Evolutionary conservation across 805 yeast species (phyloP).

Genomic region (Nakazawaea sp.): DNA sequence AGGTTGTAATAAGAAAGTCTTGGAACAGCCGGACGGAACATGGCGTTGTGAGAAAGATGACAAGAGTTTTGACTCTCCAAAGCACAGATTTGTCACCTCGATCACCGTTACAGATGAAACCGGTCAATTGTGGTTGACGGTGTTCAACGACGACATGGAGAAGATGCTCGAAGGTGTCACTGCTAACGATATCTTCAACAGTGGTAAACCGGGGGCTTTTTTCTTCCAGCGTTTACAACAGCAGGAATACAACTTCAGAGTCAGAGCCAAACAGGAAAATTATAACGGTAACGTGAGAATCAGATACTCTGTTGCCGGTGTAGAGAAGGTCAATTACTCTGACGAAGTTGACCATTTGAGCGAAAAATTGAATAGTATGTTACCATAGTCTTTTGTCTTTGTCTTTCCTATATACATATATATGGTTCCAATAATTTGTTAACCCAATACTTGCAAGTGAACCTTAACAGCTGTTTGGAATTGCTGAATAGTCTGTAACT

Average conservation of each 20-base stretch:
- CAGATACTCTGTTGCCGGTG: constrained; percentile 59
- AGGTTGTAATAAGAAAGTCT: constrained; percentile 78
- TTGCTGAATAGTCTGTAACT: constrained; percentile 1
- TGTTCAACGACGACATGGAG: constrained; percentile 81
- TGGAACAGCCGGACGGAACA: constrained; percentile 62
- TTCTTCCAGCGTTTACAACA: constrained; percentile 48
- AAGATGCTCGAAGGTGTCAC: constrained; percentile 59
- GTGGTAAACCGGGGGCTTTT: constrained; percentile 23
- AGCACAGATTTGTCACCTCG: constrained; percentile 75
- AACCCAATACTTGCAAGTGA: constrained; percentile 60
- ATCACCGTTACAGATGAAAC: constrained; percentile 71
- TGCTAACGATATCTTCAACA: constrained; percentile 50
- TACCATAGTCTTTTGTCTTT: constrained; percentile 19
- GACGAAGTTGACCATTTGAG: constrained; percentile 57
- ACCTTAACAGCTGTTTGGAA: constrained; percentile 35
- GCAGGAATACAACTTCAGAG: constrained; percentile 66
- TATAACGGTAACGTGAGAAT: constrained; percentile 75
- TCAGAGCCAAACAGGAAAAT: constrained; percentile 77
- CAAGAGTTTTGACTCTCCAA: constrained; percentile 57
- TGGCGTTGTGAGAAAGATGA: constrained; percentile 97
- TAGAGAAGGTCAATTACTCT: constrained; percentile 46
- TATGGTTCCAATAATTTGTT: constrained; percentile 26
- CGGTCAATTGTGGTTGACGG: constrained; percentile 79
- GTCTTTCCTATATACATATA: not conserved
- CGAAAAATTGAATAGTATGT: constrained; percentile 31